These are phyloP conservation scores for Saxispiralis lemnorum DNA, from an alignment of 495 filamentous ascomycete genomes.

Conservation along the genomic window DNA sequence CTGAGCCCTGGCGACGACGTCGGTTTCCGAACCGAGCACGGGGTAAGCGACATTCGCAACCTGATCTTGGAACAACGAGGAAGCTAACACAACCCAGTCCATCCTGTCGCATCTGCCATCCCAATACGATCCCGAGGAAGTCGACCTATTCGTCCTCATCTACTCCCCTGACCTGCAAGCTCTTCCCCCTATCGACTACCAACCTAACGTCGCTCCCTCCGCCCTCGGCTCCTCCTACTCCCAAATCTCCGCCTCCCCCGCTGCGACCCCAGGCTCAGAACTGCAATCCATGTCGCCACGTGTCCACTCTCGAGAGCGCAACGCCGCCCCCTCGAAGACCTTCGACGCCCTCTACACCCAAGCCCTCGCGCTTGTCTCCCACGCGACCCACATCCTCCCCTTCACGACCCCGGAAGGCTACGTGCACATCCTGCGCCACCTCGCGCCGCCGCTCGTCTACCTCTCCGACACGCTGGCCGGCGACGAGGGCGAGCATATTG, in stretches of 20 bases:
- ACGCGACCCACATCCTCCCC: conserved; percentile 68
- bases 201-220: conserved; percentile 29
- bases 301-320: conserved; percentile 9
- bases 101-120: conserved; percentile 74
- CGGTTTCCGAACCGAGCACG: conserved; percentile 51
- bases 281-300: conserved; percentile 31
- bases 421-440: conserved; percentile 65
- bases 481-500: conserved; percentile 17
- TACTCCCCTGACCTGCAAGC: conserved; percentile 62
- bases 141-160: conserved; percentile 70
- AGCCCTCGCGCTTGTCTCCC: conserved; percentile 58
- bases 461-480: conserved; percentile 49
- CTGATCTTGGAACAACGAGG: conserved; percentile 16
- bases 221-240: conserved; percentile 77
- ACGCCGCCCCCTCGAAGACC: conserved; percentile 20
- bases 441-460: conserved; percentile 69
- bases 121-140: conserved; percentile 46
- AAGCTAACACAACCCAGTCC: conserved; percentile 36
- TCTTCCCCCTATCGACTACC: conserved; percentile 30
- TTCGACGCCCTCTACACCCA: conserved; percentile 64
- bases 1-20: conserved; percentile 32
- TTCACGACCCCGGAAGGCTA: conserved; percentile 65
- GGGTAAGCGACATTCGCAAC: conserved; percentile 35
- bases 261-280: conserved; percentile 48
- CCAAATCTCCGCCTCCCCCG: conserved; percentile 54